A percentile compares a stretch with the other conserved stretches of the same genome.
These are phyloP conservation scores for Penicillium sclerotigenum DNA, from an alignment of 2,329 filamentous ascomycete genomes.

Conservation along the genomic window DNA sequence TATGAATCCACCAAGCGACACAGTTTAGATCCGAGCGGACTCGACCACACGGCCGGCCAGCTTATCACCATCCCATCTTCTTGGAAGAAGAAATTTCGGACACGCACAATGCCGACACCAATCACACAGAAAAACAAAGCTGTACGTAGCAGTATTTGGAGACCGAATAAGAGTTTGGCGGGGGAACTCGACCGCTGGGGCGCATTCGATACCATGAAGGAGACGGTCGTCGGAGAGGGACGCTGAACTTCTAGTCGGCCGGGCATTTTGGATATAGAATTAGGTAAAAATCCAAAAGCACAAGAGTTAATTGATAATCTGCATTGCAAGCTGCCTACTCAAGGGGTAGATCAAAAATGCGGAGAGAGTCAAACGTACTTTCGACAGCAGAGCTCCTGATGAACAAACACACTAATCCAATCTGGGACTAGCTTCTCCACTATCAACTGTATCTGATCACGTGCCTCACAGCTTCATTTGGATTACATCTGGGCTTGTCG, in stretches of 20 bases:
- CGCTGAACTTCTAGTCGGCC: conserved; percentile 46
- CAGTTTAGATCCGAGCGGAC: conserved; percentile 30
- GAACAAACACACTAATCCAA: conserved; percentile 11
- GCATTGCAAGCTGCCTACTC: neutral
- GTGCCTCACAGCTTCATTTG: conserved; percentile 20
- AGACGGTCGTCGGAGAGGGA: conserved; percentile 83
- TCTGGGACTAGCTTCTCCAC: conserved; percentile 2
- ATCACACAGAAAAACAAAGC: conserved; percentile 44
- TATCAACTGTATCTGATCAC: conserved; percentile 20
- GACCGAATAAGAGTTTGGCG: conserved; percentile 44
- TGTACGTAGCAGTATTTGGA: conserved; percentile 47
- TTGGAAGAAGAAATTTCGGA: conserved; percentile 29
- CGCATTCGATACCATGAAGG: conserved; percentile 85
- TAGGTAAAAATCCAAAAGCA: neutral
- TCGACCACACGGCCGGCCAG: conserved; percentile 36
- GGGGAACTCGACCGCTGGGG: conserved; percentile 51
- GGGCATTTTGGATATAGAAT: conserved; percentile 53
- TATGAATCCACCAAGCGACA: conserved; percentile 38
- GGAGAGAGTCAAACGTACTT: neutral
- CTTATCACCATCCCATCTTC: conserved; percentile 26
- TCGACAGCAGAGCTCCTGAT: conserved; percentile 13
- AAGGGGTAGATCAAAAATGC: neutral
- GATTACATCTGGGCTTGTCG: conserved; percentile 17
- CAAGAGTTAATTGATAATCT: neutral
- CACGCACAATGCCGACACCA: conserved; percentile 35